A percentile compares a stretch with the other conserved stretches of the same genome.
Evolutionary conservation across 2,329 filamentous ascomycete species (phyloP).

Genomic region (Xylariaceae sp.): DNA sequence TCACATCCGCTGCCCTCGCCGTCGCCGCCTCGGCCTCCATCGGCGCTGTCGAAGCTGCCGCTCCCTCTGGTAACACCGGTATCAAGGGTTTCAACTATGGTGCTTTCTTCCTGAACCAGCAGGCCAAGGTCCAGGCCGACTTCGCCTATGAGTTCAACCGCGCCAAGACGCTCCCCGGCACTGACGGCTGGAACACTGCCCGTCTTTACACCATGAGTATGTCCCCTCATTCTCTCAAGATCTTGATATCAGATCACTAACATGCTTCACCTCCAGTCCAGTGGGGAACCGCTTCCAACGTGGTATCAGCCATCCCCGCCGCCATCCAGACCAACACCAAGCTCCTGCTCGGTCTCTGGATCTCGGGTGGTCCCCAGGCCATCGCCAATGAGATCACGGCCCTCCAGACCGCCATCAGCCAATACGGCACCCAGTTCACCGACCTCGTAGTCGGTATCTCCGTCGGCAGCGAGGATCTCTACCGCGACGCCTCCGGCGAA

Average conservation of each 20-base stretch:
- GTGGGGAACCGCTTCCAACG: constrained; percentile 40
- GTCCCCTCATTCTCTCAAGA: neutral
- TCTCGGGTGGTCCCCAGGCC: constrained; percentile 33
- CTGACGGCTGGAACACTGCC: constrained; percentile 30
- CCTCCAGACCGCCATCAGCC: constrained; percentile 42
- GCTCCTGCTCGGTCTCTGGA: constrained; percentile 52
- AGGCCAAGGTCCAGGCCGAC: constrained; percentile 29
- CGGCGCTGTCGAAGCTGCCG: constrained; percentile 18
- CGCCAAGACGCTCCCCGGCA: constrained; percentile 28
- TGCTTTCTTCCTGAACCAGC: constrained; percentile 33
- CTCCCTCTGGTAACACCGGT: constrained; percentile 18
- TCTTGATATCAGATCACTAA: constrained; percentile 9
- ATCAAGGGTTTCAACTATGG: constrained; percentile 33
- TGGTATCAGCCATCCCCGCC: constrained; percentile 64
- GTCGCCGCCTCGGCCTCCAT: constrained; percentile 25
- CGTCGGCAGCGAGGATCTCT: constrained; percentile 53
- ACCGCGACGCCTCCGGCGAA: constrained; percentile 41
- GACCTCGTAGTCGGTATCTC: constrained; percentile 48
- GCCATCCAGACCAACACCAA: constrained; percentile 45
- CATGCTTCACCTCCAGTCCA: constrained; percentile 24
- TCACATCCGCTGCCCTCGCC: constrained; percentile 21
- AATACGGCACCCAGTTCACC: constrained; percentile 38
- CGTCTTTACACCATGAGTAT: constrained; percentile 33
- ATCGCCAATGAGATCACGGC: constrained; percentile 46
- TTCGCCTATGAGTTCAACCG: constrained; percentile 33